Evolutionary conservation across 2,329 filamentous ascomycete species (phyloP).

Genomic region (Rhinocladiella similis): DNA sequence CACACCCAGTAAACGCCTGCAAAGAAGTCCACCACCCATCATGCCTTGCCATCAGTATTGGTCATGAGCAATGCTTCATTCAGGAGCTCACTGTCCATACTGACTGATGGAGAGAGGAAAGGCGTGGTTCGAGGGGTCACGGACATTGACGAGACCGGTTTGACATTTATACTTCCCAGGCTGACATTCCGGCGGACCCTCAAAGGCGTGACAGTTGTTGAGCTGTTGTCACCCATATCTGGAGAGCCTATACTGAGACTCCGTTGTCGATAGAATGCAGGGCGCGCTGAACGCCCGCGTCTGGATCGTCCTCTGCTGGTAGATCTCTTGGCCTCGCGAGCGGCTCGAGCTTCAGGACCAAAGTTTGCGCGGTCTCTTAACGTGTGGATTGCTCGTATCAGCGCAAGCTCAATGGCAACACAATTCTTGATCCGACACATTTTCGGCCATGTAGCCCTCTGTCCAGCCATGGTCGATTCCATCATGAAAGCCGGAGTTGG

Average conservation of each 20-base stretch:
- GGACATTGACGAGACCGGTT: conserved; percentile 8
- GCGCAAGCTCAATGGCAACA: conserved; percentile 81
- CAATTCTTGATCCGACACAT: conserved; percentile 81
- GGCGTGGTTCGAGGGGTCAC: conserved; percentile 15
- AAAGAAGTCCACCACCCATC: neutral
- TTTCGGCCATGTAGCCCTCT: conserved; percentile 89
- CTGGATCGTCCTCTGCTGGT: conserved; percentile 16
- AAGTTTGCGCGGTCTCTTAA: conserved; percentile 24
- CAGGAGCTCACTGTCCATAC: conserved; percentile 13
- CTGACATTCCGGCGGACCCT: conserved; percentile 24
- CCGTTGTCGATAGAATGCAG: conserved; percentile 19
- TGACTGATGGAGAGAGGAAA: conserved; percentile 16
- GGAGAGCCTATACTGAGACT: conserved; percentile 24
- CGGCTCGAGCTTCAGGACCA: conserved; percentile 25
- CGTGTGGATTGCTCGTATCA: conserved; percentile 47
- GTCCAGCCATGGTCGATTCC: conserved; percentile 72
- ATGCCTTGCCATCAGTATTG: neutral
- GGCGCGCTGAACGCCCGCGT: conserved; percentile 20
- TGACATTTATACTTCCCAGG: conserved; percentile 18
- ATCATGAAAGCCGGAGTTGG: conserved; percentile 86
- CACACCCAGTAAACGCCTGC: neutral
- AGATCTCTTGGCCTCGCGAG: conserved; percentile 19
- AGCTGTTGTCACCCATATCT: conserved; percentile 2
- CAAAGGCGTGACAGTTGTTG: conserved; percentile 1
- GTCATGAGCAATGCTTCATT: conserved; percentile 21